Base-by-base conservation (phyloP, 164 flowering plant genomes). In the Chimonanthus praecox region DNA sequence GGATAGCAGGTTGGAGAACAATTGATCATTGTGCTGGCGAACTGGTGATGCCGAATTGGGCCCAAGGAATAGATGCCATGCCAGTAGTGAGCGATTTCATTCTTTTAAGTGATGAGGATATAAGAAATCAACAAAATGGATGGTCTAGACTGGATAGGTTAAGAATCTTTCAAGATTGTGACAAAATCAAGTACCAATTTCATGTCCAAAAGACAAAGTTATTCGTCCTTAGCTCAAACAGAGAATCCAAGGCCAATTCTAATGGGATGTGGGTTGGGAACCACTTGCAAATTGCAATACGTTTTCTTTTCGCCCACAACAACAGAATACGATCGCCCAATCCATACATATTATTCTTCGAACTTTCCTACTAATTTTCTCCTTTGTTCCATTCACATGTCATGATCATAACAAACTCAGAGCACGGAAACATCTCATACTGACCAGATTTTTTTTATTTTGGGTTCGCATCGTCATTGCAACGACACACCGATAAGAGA, bases 181-280 rank as follows among this genome's bases (percentile, higher is more conserved):
- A 47, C 58, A 33, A 72, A 9, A 16, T 16, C 67, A 47, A 16
- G 21, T 58, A 5, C 13, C 67, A 15, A 7, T 21, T 58, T 61
- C 33, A 49, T 5, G 16, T 3, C 9, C 63, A 49, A 73, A 72
- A 33, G 18, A 33, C 11, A 44, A 74, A 74, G 70, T 69, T 77
- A 81, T 79, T 81, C 83, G 76, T 51, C 44, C 78, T 73, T 71
- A 83, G 78, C 81, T 78, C 62, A 10, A 76, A 67, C 33, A 33
- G 20, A 61, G 45, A 67, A 67, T 47, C 49, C 47, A 5, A 54
- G 15, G 60, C 60, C 60, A 54, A 4, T 16, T 63, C 66, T n/a
- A 4, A 63, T 63, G 16, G 4, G 60, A 51, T 13, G 60, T 11
- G 60, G 16, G 16, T 54, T n/a, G 4, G 2, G 60, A 54, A 3